A percentile compares a stretch with the other conserved stretches of the same genome.
These are phyloP conservation scores for Neoboletus magnificus DNA, from an alignment of 768 basidiomycete genomes.

Conservation along the genomic window DNA sequence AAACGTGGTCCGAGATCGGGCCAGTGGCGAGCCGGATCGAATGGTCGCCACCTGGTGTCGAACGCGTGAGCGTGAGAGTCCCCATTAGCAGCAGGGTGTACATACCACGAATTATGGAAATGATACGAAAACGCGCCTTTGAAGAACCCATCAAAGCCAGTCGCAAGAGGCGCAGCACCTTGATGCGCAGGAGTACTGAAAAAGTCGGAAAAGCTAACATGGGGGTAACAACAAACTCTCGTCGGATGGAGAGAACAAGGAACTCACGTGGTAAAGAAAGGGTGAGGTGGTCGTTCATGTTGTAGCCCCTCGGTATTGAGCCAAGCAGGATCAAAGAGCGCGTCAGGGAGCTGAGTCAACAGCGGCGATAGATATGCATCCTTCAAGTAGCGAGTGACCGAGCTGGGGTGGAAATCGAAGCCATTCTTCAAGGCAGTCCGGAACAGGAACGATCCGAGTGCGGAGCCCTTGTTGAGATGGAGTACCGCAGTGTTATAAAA, in stretches of 20 bases:
- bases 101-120: constrained; percentile 88
- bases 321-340: constrained; percentile 93
- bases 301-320: constrained; percentile 89
- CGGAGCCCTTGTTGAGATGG: constrained; percentile 83
- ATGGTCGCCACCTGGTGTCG: constrained; percentile 81
- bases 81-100: background rate
- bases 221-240: background rate
- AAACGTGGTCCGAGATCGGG: constrained; percentile 86
- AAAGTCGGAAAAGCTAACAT: constrained; percentile 71
- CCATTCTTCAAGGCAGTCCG: constrained; percentile 88
- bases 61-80: background rate
- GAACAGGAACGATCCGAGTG: constrained; percentile 87
- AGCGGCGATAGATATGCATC: constrained; percentile 79
- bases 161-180: constrained; percentile 75
- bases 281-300: constrained; percentile 86
- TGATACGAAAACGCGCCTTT: constrained; percentile 91
- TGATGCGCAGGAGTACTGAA: constrained; percentile 70
- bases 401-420: constrained; percentile 95
- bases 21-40: constrained; percentile 83
- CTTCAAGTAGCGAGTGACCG: constrained; percentile 77
- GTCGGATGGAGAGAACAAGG: too few relatives aligned
- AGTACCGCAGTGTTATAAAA: constrained; percentile 95
- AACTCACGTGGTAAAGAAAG: constrained; percentile 79
- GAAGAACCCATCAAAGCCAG: constrained; percentile 92
- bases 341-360: constrained; percentile 81